A percentile compares a stretch with the other conserved stretches of the same genome.
phyloP scores from a whole-genome alignment of 352 stramenopile species.

The Porosira glacialis region DNA sequence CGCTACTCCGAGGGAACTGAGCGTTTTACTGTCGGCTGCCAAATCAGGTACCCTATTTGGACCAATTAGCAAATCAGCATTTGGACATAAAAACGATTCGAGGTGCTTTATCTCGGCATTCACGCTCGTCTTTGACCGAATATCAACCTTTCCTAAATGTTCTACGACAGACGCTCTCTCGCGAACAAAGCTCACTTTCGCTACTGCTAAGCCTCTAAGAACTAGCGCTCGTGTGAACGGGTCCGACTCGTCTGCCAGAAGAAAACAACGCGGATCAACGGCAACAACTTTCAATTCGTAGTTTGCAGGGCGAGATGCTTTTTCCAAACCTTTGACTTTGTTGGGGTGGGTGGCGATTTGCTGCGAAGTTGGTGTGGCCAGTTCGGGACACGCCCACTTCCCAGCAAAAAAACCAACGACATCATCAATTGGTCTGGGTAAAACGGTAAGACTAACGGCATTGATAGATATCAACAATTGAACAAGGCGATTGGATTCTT shows the following conservation, averaged over 20 bases:
- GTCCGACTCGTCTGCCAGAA: constrained; percentile 75
- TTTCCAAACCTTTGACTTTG: not conserved
- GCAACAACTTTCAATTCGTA: constrained; percentile 54
- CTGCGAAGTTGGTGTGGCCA: constrained; percentile 2
- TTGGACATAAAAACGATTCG: constrained; percentile 26
- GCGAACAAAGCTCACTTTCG: constrained; percentile 47
- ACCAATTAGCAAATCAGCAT: constrained; percentile 33
- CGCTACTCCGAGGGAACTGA: constrained; percentile 40
- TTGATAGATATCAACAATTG: constrained; percentile 37
- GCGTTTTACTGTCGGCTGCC: not conserved
- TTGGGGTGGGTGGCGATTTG: too few species aligned
- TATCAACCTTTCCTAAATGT: constrained; percentile 18
- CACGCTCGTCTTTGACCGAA: constrained; percentile 23
- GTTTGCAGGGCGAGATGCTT: constrained; percentile 3
- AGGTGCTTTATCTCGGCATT: constrained; percentile 36
- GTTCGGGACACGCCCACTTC: constrained; percentile 28
- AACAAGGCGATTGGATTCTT: constrained; percentile 19
- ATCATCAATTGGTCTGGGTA: constrained; percentile 34
- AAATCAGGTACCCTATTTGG: too few species aligned
- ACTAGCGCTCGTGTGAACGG: constrained; percentile 71
- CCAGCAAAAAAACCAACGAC: constrained; percentile 28
- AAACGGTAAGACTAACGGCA: constrained; percentile 35
- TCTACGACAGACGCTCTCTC: constrained; percentile 15
- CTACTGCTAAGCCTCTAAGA: constrained; percentile 62
- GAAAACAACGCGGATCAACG: constrained; percentile 70